Percentiles rank a stretch among this genome's conserved stretches.
These are phyloP conservation scores for Podila minutissima DNA, from an alignment of 192 early-diverging fungal genomes.

Conservation along the genomic window DNA sequence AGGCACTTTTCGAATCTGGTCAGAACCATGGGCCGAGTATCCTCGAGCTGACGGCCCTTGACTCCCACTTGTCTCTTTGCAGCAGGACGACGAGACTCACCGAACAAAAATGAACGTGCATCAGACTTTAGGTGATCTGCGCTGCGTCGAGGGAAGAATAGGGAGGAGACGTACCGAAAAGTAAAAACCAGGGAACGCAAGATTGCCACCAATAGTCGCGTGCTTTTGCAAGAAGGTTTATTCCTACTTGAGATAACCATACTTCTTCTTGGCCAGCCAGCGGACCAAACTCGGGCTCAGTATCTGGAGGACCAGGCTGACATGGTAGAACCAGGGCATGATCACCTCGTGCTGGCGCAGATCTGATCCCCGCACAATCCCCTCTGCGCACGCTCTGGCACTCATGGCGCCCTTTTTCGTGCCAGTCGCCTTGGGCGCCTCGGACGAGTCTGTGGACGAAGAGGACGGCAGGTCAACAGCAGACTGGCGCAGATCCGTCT, in stretches of 20 bases:
- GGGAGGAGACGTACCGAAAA: no score
- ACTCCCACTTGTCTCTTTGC: not conserved
- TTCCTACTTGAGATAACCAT: constrained; percentile 55
- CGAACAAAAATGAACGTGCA: not conserved
- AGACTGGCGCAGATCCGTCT: constrained; percentile 73
- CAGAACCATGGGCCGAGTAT: not conserved
- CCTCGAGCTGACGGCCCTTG: not conserved
- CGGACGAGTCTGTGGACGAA: not conserved
- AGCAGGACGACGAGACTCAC: not conserved
- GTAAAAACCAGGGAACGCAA: no score
- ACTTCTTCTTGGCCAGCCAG: constrained; percentile 76
- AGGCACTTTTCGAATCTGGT: not conserved
- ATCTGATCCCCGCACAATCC: constrained; percentile 71
- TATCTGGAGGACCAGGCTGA: constrained; percentile 56
- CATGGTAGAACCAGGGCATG: constrained; percentile 69
- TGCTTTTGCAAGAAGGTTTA: no score
- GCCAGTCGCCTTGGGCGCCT: constrained; percentile 15
- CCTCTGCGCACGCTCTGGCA: constrained; percentile 64
- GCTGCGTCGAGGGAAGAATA: no score
- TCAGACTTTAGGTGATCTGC: no score
- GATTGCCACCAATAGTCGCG: no score
- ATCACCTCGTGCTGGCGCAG: constrained; percentile 63
- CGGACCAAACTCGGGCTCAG: constrained; percentile 72
- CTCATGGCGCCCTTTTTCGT: constrained; percentile 72
- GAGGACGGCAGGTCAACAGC: constrained; percentile 62